Evolutionary conservation across 805 yeast genomes (phyloP), one percentile per base, ranked within the genome.

Genomic region (Starmerella geochares): DNA sequence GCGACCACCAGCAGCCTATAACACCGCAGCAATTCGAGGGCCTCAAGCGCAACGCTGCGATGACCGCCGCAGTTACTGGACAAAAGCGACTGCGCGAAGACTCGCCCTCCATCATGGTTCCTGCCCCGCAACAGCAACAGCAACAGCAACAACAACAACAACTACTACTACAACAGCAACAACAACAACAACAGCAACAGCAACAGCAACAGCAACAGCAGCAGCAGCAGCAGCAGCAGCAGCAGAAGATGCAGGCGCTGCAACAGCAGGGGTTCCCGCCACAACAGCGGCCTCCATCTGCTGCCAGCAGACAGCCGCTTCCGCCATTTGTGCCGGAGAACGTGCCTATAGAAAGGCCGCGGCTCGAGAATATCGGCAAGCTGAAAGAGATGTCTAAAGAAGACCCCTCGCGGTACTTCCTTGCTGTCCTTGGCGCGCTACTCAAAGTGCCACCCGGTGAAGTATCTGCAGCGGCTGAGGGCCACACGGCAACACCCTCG

Each of bases 1-100:
- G 14, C 25, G 25, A 36, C 16, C 39, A 21, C 16, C 33, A 28
- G 28, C 40, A 27, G 32, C 29, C 11, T 9, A 11, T 11, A 27
- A 27, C 29, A 11, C 29, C 8, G 11, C 47, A 36, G 38, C 43
- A 16, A 13, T 13, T 43, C 7, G 38, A 28, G 57, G 92, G 84
- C 45, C 79, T 76, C 39, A 70, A 84, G 56, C 75, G 78, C 52
- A 71, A 76, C 54, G 81, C 81, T 3, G 71, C 21, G 6, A 19
- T 17, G 37, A 29, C 2, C n/a, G 38, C 39, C 3, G 71, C 31
- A 11, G 14, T 3, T 1, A 16, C 31, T 3, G 44, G 44, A 7
- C 32, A 40, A 23, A 40, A 40, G 23, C 32, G 44, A 3, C 9
- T 17, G 32, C 44, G 44, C n/a, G 44, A 40, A 7, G 44, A 40